Percentiles rank a stretch among this genome's conserved stretches.
Conservation (phyloP, 1,139 yeast genomes). For the Candida sp. region DNA sequence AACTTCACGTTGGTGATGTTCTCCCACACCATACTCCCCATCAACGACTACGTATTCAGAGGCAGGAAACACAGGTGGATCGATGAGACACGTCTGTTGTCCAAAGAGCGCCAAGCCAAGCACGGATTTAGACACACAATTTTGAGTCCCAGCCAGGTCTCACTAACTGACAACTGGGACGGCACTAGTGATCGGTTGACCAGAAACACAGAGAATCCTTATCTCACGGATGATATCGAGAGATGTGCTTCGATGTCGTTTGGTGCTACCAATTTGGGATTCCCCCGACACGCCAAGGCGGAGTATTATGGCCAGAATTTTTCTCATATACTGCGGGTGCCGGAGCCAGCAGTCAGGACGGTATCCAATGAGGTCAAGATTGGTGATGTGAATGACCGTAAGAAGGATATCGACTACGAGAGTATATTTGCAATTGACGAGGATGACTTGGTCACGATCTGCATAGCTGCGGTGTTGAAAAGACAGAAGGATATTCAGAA, state of each 20-base stretch:
- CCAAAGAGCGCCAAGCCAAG: conserved; percentile 9
- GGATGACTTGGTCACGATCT: conserved; percentile 17
- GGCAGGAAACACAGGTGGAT: conserved; percentile 15
- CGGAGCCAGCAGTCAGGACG: conserved; percentile 8
- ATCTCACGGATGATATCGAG: conserved; percentile 7
- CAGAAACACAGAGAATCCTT: conserved; percentile 10
- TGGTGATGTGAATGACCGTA: conserved; percentile 8
- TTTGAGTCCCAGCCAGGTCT: conserved; percentile 8
- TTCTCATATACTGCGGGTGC: conserved; percentile 10
- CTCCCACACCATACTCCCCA: conserved; percentile 14
- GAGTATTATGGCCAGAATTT: conserved; percentile 14
- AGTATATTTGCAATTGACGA: conserved; percentile 13
- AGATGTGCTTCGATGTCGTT: conserved; percentile 4
- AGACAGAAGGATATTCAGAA: conserved; percentile 21
- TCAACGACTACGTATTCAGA: conserved; percentile 14
- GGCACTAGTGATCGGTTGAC: conserved; percentile 12
- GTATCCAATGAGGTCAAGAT: conserved; percentile 15
- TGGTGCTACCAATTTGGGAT: neutral
- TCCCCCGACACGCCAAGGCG: conserved; percentile 8
- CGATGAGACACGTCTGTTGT: conserved; percentile 10
- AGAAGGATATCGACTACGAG: conserved; percentile 11
- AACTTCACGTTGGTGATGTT: conserved; percentile 14
- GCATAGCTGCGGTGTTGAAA: conserved; percentile 17
- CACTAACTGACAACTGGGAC: conserved; percentile 17
- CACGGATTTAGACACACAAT: conserved; percentile 13